A percentile compares a stretch with the other conserved stretches of the same genome.
Evolutionary conservation across 2,329 filamentous ascomycete genomes (phyloP).

Genomic region (Decorospora gaudefroyi): DNA sequence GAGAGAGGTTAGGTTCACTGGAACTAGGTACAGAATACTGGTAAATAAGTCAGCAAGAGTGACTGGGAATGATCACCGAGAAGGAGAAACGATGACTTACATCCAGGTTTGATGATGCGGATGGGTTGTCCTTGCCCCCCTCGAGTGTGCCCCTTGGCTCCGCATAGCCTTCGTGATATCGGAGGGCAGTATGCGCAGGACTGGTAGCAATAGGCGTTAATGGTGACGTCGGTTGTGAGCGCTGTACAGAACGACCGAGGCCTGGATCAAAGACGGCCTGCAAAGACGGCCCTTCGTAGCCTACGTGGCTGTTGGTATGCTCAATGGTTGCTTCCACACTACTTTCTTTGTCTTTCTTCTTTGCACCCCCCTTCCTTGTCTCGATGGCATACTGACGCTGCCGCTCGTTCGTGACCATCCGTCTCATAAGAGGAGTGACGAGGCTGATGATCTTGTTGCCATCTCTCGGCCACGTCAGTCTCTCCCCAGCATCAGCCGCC

Average conservation of each 20-base stretch:
- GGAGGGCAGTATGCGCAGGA: background rate
- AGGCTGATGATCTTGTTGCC: slow-evolving; percentile 61
- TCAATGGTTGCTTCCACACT: slow-evolving; percentile 23
- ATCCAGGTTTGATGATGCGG: background rate
- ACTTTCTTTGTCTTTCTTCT: slow-evolving; percentile 37
- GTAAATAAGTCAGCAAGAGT: background rate
- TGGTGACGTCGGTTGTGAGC: slow-evolving; percentile 5
- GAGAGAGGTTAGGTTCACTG: slow-evolving; percentile 35
- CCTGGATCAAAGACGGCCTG: slow-evolving; percentile 15
- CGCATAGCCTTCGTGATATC: background rate
- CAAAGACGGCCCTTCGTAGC: slow-evolving; percentile 20
- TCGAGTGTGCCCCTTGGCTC: background rate
- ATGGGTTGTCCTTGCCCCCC: background rate
- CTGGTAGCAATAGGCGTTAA: background rate
- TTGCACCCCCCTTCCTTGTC: slow-evolving; percentile 56
- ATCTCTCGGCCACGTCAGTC: slow-evolving; percentile 60
- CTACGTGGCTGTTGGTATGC: slow-evolving; percentile 7
- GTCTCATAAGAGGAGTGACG: slow-evolving; percentile 60
- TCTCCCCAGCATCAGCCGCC: slow-evolving; percentile 35
- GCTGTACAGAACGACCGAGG: slow-evolving; percentile 5
- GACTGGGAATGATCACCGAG: background rate
- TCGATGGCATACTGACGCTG: slow-evolving; percentile 63
- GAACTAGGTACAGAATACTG: slow-evolving; percentile 12
- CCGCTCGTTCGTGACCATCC: slow-evolving; percentile 65
- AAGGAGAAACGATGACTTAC: slow-evolving; percentile 1